These are phyloP conservation scores for Talaromyces ruber DNA, from an alignment of 495 filamentous ascomycete genomes.

Conservation along the genomic window DNA sequence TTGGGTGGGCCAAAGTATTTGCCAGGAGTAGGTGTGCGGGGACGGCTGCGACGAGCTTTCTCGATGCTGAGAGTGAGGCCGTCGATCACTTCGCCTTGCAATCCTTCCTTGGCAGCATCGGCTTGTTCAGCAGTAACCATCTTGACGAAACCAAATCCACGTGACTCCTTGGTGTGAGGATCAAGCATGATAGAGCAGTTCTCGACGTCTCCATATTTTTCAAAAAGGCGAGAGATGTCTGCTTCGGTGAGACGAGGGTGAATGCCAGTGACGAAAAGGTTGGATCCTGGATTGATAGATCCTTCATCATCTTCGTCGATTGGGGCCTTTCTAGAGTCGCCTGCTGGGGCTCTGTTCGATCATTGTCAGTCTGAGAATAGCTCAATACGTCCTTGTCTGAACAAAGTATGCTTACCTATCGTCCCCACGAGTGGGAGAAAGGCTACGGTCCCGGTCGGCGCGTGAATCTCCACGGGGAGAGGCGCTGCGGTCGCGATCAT, in stretches of 20 bases:
- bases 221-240: conserved; percentile 89
- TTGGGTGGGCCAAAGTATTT: conserved; percentile 99
- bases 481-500: conserved; percentile 83
- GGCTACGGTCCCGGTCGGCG: conserved; percentile 67
- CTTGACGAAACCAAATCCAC: conserved; percentile 99
- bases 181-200: conserved; percentile 99
- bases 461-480: conserved; percentile 75
- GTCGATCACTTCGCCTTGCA: conserved; percentile 92
- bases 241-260: conserved; percentile 87
- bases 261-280: conserved; percentile 98
- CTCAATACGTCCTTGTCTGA: not conserved
- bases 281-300: conserved; percentile 85
- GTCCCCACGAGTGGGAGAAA: conserved; percentile 60
- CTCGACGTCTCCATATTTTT: conserved; percentile 97
- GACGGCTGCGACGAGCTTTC: conserved; percentile 91
- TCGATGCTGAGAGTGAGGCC: conserved; percentile 96
- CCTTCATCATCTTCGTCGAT: conserved; percentile 65
- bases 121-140: conserved; percentile 91
- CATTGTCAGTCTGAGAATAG: not conserved
- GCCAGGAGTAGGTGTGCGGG: conserved; percentile 92
- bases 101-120: conserved; percentile 90
- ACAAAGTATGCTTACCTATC: conserved; percentile 51
- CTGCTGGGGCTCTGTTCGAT: conserved; percentile 27
- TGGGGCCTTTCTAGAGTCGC: conserved; percentile 13
- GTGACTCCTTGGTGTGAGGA: conserved; percentile 94